phyloP scores from a whole-genome alignment of 306 rosid genomes.

The Vicia villosa region DNA sequence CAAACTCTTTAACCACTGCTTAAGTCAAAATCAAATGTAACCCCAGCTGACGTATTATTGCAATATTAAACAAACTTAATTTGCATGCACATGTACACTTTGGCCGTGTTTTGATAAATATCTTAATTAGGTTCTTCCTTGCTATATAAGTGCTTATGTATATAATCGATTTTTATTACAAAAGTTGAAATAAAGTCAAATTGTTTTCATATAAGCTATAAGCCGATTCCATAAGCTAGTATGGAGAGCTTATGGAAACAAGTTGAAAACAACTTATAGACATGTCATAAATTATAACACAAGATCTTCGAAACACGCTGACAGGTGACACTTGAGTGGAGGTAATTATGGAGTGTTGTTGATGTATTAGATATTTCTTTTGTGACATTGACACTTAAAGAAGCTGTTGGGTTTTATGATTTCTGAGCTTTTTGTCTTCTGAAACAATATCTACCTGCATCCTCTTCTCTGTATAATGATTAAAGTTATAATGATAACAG shows the following conservation, averaged over 20 bases:
- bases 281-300: not conserved
- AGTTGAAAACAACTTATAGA: no score
- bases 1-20: not conserved
- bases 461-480: conserved; percentile 16
- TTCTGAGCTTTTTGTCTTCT: conserved; percentile 30
- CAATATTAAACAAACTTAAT: conserved; percentile 12
- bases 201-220: not conserved
- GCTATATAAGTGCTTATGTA: not conserved
- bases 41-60: not conserved
- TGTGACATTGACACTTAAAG: not conserved
- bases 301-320: not conserved
- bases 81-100: not conserved
- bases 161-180: not conserved
- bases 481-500: conserved; percentile 36
- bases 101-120: not conserved
- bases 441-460: conserved; percentile 1
- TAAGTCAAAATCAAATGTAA: conserved; percentile 19
- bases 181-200: not conserved
- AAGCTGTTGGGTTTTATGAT: not conserved
- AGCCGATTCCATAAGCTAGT: not conserved
- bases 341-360: not conserved
- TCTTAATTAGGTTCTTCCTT: not conserved
- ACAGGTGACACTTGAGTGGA: not conserved
- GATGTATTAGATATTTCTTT: not conserved
- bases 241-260: not conserved